A percentile compares a stretch with the other conserved stretches of the same genome.
phyloP scores from a whole-genome alignment of 139 green algal species.

The Dunaliella primolecta region DNA sequence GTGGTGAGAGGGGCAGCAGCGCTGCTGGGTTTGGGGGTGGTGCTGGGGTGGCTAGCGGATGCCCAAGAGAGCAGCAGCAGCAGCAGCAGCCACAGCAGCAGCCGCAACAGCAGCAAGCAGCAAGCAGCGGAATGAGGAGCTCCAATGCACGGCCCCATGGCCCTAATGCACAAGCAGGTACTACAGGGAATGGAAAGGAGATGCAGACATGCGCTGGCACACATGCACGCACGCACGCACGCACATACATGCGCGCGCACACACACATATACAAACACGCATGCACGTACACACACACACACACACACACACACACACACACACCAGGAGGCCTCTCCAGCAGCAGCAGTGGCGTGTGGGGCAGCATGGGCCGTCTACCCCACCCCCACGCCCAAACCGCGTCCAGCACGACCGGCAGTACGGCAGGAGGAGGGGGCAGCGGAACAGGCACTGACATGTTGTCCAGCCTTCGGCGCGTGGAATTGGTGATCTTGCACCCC shows the following conservation, averaged over 20 bases:
- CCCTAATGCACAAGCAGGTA: neutral
- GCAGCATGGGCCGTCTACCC: neutral
- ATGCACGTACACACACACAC: neutral
- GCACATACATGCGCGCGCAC: neutral
- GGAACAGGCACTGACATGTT: neutral
- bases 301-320: neutral
- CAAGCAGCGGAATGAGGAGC: neutral
- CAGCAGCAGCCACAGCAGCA: neutral
- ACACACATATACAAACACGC: neutral
- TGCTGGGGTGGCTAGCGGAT: neutral
- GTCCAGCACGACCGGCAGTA: neutral
- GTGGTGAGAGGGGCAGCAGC: no score
- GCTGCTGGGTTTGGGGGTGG: neutral
- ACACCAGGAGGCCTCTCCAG: neutral
- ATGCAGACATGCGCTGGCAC: neutral
- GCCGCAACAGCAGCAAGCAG: neutral
- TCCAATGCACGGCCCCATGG: neutral
- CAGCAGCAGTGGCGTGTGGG: neutral
- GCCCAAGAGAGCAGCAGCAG: neutral
- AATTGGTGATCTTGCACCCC: slow-evolving; percentile 64
- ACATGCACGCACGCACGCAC: neutral
- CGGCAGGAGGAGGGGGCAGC: neutral
- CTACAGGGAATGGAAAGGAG: neutral
- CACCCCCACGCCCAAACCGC: neutral
- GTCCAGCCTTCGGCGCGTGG: slow-evolving; percentile 42